Base-by-base conservation (phyloP, 106 monocot genomes). In the Ottelia alismoides region DNA sequence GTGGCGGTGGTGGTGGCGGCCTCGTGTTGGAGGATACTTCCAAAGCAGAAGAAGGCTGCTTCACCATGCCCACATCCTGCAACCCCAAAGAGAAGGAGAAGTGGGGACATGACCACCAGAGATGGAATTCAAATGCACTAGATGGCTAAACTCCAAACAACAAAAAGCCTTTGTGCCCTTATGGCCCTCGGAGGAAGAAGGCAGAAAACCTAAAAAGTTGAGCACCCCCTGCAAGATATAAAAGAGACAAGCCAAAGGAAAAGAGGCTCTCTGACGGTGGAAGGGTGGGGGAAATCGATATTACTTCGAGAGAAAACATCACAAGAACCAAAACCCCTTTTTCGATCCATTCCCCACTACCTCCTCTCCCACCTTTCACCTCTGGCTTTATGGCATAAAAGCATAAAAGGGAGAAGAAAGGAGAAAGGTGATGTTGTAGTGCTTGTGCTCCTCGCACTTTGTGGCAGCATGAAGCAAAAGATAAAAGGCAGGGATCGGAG, bases 41-140 rank as follows among this genome's bases (percentile, higher is more conserved):
- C 52, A 60, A 16, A 55, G 52, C 6, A 24, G 52, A 23, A 53
- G 53, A 12, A 22, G 57, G 57, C 25, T 30, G 21, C 49, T 51
- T 58, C 31, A 20, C 4, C 67, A 53, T 43, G 44, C 50, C 52
- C 60, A 60, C 60, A 43, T 68, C 68, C 68, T 68, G 68, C 30
- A 21, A 58, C 23, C 53, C 26, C 27, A 9, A 28, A n/a, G n/a
- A n/a, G n/a, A n/a, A n/a, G 53, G 2, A 49, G 3, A n/a, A 4
- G 31, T 18, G 30, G 18, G 12, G 4, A 14, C n/a, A n/a, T 20
- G 18, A 4, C 1, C 1, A 23, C 0, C 58, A 25, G 2, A 58
- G n/a, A n/a, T n/a, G n/a, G n/a, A n/a, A n/a, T n/a, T 17, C 44
- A 16, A 55, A 55, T 17, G 30, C 10, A 11, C 50, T 20, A 55